Conservation (phyloP, 73 alveolate genomes). For the Tetrahymena malaccensis region DNA sequence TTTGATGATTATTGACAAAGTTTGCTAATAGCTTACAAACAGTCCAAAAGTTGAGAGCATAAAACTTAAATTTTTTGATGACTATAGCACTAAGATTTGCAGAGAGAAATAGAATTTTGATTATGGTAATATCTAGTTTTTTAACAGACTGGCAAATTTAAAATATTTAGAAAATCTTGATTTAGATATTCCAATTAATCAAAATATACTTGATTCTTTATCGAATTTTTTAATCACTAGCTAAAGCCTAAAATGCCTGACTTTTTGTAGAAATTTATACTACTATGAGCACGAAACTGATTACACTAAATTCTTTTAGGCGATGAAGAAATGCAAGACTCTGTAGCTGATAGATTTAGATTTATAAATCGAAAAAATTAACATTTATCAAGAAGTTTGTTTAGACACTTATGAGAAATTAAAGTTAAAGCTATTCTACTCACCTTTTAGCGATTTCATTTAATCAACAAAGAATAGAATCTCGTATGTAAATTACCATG, state of each 20-base stretch:
- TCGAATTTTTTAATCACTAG: too few species aligned
- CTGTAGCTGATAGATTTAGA: background rate
- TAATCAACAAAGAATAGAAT: background rate
- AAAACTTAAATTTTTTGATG: background rate
- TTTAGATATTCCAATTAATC: background rate
- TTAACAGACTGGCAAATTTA: background rate
- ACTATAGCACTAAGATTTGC: background rate
- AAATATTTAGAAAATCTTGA: background rate
- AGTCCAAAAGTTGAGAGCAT: background rate
- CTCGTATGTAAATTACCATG: background rate
- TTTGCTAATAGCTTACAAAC: background rate
- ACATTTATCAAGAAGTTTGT: background rate
- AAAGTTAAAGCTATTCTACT: too few species aligned
- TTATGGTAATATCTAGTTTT: too few species aligned
- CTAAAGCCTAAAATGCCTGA: too few species aligned
- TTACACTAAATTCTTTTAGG: background rate
- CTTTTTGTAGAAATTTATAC: background rate
- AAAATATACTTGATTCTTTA: background rate
- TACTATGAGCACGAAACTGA: background rate
- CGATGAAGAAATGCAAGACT: background rate
- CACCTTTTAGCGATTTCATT: background rate
- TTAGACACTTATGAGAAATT: background rate
- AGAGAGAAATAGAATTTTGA: background rate
- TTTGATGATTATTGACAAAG: background rate
- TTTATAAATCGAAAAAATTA: background rate